Conservation (phyloP, 139 green algal genomes). For the Raphidocelis subcapitata region DNA sequence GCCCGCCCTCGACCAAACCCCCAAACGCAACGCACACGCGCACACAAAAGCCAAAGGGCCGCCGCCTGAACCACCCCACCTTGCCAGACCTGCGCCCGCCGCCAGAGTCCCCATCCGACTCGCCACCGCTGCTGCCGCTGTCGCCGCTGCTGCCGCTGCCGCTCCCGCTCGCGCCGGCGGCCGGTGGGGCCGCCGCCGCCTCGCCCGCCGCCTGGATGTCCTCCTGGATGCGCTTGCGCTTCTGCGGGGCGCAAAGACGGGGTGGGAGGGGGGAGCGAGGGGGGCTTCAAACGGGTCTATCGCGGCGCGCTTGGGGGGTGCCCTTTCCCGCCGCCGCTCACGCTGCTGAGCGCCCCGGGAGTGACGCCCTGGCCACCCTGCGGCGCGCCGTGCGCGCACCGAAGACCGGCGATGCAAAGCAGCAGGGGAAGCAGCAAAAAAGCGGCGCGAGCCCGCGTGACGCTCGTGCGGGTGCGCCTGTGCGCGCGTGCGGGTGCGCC, state of each 20-base stretch:
- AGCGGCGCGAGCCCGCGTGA: no score
- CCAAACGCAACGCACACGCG: no score
- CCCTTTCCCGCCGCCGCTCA: no score
- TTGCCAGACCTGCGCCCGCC: no score
- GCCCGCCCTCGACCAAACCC: no score
- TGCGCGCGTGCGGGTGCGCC: not conserved
- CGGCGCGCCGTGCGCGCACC: no score
- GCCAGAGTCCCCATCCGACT: not conserved
- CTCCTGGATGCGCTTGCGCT: constrained; percentile 33
- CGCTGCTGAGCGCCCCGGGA: no score
- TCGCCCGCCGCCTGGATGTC: constrained; percentile 27
- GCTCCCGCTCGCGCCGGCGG: not conserved
- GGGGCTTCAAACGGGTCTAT: not conserved
- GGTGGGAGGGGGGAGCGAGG: not conserved
- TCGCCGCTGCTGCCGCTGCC: constrained; percentile 30
- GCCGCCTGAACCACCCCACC: no score
- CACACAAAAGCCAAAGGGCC: no score
- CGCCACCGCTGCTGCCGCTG: constrained; percentile 7
- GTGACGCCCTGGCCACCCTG: no score
- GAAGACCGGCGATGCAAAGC: no score
- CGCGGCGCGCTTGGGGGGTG: not conserved
- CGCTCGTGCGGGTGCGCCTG: constrained; percentile 1
- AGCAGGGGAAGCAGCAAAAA: no score
- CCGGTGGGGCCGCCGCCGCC: not conserved
- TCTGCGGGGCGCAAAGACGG: constrained; percentile 18